phyloP scores from a whole-genome alignment of 176 grass and related monocot genomes.

The Cenchrus purpureus region DNA sequence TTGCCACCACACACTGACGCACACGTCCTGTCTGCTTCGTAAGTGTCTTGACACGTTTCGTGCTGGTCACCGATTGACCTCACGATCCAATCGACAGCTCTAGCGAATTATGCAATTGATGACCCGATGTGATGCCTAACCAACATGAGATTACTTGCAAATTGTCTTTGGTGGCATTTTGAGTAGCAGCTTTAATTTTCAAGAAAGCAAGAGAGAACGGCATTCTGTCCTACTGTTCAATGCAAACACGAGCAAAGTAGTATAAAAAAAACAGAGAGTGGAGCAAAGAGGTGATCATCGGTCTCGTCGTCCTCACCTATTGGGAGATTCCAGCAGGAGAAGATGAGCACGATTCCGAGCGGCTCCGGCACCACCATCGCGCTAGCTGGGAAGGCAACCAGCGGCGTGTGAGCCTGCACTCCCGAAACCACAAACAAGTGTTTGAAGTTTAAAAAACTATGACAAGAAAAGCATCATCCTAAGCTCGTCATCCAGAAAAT shows the following conservation, averaged over 20 bases:
- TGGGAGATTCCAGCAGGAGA: constrained; percentile 84
- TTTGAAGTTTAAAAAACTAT: not conserved
- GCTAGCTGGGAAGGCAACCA: constrained; percentile 64
- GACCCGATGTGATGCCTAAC: not conserved
- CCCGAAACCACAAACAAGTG: not conserved
- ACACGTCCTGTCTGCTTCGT: not conserved
- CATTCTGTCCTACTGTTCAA: not conserved
- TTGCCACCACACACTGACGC: not conserved
- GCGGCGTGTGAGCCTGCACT: constrained; percentile 51
- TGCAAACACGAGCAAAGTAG: not conserved
- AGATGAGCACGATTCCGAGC: constrained; percentile 78
- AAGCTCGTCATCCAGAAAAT: not conserved
- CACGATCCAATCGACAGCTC: not conserved
- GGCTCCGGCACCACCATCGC: constrained; percentile 71
- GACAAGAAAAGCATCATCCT: not conserved
- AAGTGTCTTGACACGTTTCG: not conserved
- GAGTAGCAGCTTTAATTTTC: not conserved
- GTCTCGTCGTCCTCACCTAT: constrained; percentile 52
- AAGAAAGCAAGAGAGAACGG: no score
- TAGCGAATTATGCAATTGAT: not conserved
- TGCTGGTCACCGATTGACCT: not conserved
- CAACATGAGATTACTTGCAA: not conserved
- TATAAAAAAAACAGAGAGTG: not conserved
- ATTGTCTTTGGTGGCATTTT: no score
- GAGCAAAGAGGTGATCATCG: constrained; percentile 6